phyloP scores from a whole-genome alignment of 2,329 filamentous ascomycete genomes.

The Hypoxylon sp. region DNA sequence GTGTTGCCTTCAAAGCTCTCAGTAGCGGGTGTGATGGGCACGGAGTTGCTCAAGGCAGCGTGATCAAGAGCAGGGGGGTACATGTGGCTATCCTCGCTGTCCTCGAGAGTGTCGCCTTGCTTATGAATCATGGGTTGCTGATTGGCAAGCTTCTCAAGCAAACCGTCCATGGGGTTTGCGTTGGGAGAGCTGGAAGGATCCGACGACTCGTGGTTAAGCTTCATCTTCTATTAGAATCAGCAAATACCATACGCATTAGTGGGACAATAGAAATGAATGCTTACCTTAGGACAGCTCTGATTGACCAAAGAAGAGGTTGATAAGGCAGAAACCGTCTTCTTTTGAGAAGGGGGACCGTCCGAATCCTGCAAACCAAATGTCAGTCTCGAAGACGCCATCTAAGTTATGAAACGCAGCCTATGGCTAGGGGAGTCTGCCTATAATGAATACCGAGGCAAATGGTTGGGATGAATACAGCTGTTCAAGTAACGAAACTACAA shows the following conservation, averaged over 20 bases:
- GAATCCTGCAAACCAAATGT: slow-evolving; percentile 39
- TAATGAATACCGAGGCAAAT: slow-evolving; percentile 3
- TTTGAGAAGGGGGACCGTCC: slow-evolving; percentile 46
- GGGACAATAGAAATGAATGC: slow-evolving; percentile 1
- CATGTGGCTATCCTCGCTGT: slow-evolving; percentile 52
- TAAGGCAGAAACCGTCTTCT: slow-evolving; percentile 61
- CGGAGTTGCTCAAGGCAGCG: slow-evolving; percentile 66
- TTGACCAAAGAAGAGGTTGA: slow-evolving; percentile 67
- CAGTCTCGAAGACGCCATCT: slow-evolving; percentile 10
- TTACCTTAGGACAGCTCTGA: slow-evolving; percentile 65
- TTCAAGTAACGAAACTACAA: slow-evolving; percentile 5
- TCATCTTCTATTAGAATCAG: slow-evolving; percentile 57
- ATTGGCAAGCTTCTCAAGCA: slow-evolving; percentile 79
- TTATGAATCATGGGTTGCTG: slow-evolving; percentile 71
- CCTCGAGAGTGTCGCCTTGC: slow-evolving; percentile 67
- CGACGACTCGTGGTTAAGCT: slow-evolving; percentile 59
- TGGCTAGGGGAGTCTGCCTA: neutral
- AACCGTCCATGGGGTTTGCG: slow-evolving; percentile 73
- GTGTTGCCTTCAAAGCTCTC: slow-evolving; percentile 63
- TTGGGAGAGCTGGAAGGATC: slow-evolving; percentile 52
- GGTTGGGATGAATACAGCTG: slow-evolving; percentile 15
- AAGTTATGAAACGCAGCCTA: slow-evolving; percentile 6
- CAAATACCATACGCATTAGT: slow-evolving; percentile 6
- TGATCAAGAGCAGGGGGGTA: slow-evolving; percentile 59
- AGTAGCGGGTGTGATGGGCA: slow-evolving; percentile 72